Evolutionary conservation across 1,139 yeast species (phyloP).

Genomic region (Meyerozyma sp.): DNA sequence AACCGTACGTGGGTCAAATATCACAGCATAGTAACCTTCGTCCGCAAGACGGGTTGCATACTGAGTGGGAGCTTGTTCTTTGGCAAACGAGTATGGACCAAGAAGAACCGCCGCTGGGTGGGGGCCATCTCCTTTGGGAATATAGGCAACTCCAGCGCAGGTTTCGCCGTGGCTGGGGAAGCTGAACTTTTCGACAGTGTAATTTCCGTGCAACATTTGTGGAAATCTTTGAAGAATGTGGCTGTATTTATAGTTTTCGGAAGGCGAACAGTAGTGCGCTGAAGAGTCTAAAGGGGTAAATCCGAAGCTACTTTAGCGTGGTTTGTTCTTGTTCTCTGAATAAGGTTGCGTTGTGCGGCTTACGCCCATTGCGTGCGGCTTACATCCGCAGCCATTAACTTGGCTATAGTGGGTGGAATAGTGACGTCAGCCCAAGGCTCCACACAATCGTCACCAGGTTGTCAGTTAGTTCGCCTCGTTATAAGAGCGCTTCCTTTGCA

Average conservation of each 20-base stretch:
- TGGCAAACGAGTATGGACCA: not conserved
- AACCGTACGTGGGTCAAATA: not conserved
- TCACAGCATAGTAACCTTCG: not conserved
- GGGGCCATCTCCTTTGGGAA: not conserved
- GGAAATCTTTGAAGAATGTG: not conserved
- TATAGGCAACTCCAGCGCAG: not conserved
- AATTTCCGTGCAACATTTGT: not conserved
- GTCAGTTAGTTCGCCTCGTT: too few relatives aligned
- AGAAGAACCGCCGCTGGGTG: not conserved
- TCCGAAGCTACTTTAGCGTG: not conserved
- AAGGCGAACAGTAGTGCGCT: not conserved
- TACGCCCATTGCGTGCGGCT: not conserved
- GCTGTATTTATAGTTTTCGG: not conserved
- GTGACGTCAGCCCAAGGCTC: too few relatives aligned
- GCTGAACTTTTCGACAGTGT: not conserved
- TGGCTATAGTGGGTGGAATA: too few relatives aligned
- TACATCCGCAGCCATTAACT: not conserved
- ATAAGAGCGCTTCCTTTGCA: too few relatives aligned
- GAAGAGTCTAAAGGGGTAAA: not conserved
- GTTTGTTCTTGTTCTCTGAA: not conserved
- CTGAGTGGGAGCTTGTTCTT: not conserved
- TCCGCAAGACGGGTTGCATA: not conserved
- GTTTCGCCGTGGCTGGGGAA: not conserved
- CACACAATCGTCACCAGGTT: too few relatives aligned
- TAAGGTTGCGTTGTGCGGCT: not conserved